These are phyloP conservation scores for Rhodosorus marinus DNA, from an alignment of 23 red algal genomes.

Conservation along the genomic window DNA sequence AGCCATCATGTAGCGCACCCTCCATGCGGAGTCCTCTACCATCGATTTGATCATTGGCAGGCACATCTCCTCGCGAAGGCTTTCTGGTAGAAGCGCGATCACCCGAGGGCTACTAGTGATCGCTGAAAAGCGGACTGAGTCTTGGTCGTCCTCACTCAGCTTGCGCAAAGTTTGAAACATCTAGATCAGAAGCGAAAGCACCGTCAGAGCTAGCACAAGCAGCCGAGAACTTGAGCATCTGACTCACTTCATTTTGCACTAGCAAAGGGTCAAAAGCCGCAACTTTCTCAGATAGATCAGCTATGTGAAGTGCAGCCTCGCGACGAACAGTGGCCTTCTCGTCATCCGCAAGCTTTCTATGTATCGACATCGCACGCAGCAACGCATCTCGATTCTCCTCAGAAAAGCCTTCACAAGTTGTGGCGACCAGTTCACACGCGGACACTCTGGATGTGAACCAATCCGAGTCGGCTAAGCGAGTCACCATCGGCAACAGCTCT, in stretches of 20 bases:
- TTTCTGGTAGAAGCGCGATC: background rate
- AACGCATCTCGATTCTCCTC: constrained; percentile 11
- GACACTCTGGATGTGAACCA: constrained; percentile 98
- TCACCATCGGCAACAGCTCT: constrained; percentile 69
- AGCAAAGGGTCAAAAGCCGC: constrained; percentile 10
- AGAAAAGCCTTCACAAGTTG: constrained; percentile 31
- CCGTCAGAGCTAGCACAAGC: too few species aligned
- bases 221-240: constrained; percentile 45
- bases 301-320: constrained; percentile 57
- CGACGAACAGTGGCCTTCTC: constrained; percentile 92
- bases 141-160: constrained; percentile 89
- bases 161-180: constrained; percentile 55
- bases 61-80: constrained; percentile 17
- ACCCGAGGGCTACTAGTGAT: constrained; percentile 66
- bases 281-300: constrained; percentile 32
- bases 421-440: constrained; percentile 58
- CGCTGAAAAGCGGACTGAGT: constrained; percentile 73
- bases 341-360: constrained; percentile 51
- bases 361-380: constrained; percentile 26
- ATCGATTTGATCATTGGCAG: constrained; percentile 42
- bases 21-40: constrained; percentile 74
- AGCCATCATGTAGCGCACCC: constrained; percentile 88
- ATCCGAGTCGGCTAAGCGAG: constrained; percentile 64
- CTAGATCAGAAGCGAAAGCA: too few species aligned
- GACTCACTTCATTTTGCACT: constrained; percentile 27